These are phyloP conservation scores for Hypericum perforatum DNA, from an alignment of 345 rosid genomes.

Conservation along the genomic window DNA sequence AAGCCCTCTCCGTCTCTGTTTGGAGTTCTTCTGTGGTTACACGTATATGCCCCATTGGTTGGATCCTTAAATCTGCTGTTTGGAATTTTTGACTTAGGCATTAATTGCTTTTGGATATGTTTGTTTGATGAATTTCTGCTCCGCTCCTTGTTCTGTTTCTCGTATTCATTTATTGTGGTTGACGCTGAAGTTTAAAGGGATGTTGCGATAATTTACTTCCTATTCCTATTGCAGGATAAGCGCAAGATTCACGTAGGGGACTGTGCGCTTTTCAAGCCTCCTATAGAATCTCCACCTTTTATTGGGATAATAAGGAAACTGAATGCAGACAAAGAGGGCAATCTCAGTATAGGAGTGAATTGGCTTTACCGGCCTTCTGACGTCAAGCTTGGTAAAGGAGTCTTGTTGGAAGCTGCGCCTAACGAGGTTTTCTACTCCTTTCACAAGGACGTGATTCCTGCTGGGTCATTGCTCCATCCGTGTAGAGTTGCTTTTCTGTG, in stretches of 20 bases:
- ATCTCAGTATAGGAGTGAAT: conserved; percentile 53
- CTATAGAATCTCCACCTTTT: conserved; percentile 77
- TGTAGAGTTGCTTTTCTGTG: conserved; percentile 94
- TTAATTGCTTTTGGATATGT: too few species aligned
- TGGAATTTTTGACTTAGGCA: too few species aligned
- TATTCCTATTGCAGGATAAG: conserved; percentile 42
- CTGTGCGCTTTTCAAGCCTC: conserved; percentile 83
- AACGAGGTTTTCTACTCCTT: conserved; percentile 93
- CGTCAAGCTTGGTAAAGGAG: conserved; percentile 75
- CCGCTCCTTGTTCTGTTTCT: too few species aligned
- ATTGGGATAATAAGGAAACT: conserved; percentile 67
- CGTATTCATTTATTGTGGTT: too few species aligned
- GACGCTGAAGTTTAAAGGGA: too few species aligned
- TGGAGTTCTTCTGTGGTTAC: too few species aligned
- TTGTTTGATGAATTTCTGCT: too few species aligned
- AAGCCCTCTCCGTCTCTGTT: too few species aligned
- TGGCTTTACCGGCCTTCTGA: conserved; percentile 89
- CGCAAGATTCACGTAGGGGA: conserved; percentile 80
- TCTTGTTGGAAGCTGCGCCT: conserved; percentile 73
- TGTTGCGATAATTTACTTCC: too few species aligned
- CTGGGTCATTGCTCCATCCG: conserved; percentile 80
- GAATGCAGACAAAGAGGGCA: conserved; percentile 36
- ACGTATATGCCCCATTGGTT: too few species aligned
- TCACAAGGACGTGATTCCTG: conserved; percentile 85
- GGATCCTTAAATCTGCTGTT: too few species aligned